Evolutionary conservation across 371 early-diverging fungal genomes (phyloP), one percentile per base, ranked within the genome.

Genomic region (Lichtheimia corymbifera): DNA sequence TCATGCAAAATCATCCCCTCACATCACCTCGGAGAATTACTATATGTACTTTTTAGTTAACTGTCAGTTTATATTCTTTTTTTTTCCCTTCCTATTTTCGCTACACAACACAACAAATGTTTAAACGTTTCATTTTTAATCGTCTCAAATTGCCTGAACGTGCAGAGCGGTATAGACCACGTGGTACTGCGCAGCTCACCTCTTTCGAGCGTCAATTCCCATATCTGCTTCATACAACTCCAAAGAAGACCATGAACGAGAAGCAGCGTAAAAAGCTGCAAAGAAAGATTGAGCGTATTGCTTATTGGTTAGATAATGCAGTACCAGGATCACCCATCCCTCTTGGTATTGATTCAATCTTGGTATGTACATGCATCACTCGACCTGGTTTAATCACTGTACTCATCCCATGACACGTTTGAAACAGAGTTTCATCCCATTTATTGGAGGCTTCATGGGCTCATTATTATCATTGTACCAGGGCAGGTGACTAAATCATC

Each of bases 271-370:
- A 56, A 2, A 64, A 66, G 20, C 55, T 66, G 11, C 43, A 76
- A 17, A 64, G 65, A 42, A 72, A 70, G 54, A 65, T 76, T 41
- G 57, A 59, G 24, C 57, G 61, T 20, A 35, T 76, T 11, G 63
- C 79, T 12, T 25, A 62, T 15, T 79, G 74, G 72, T 53, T 79
- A 17, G 79, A 79, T 51, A 71, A 70, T 55, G 78, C 78, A 13
- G 61, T 79, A 13, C 79, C 79, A 20, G 62, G 62, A 27, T 76
- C 74, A n/a, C 79, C 79, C 52, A 68, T 79, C 43, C 76, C 79
- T n/a, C 50, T 79, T 9, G 79, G 79, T 44, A 20, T 79, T 9
- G 79, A 79, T 50, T 70, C 76, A 0, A 11, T 79, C n/a, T 60
- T 76, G 45, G 78, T 76, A 68, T 59, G 65, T 35, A 54, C 45